Conservation (phyloP, 768 basidiomycete species). For the Mycena latifolia region DNA sequence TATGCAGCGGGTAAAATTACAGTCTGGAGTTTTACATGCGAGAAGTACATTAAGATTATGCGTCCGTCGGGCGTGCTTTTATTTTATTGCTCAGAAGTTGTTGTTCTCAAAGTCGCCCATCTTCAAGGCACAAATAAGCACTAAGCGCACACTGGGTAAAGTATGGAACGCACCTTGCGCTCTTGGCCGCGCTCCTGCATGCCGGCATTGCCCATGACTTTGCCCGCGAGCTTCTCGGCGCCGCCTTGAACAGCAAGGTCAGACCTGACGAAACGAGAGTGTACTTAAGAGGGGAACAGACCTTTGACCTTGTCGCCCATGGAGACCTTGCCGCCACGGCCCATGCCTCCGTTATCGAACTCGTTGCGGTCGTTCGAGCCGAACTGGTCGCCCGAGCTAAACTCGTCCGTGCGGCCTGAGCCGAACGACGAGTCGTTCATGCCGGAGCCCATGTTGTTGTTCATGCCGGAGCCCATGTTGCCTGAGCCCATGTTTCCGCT, state of each 20-base stretch:
- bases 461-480: too few species aligned
- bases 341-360: neutral
- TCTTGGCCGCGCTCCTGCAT: conserved; percentile 3
- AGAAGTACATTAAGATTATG: too few species aligned
- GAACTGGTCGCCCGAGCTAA: neutral
- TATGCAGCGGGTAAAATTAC: too few species aligned
- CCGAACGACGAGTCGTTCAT: neutral
- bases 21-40: too few species aligned
- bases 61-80: too few species aligned
- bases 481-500: too few species aligned
- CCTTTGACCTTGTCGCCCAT: conserved; percentile 8
- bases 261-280: neutral
- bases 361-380: neutral
- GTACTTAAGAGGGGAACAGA: neutral
- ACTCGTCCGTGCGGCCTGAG: neutral
- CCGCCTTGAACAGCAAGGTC: neutral
- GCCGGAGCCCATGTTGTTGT: neutral
- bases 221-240: conserved; percentile 5
- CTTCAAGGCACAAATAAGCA: neutral
- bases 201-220: neutral
- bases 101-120: neutral
- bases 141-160: neutral
- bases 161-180: neutral
- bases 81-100: neutral
- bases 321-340: neutral